A percentile compares a stretch with the other conserved stretches of the same genome.
These are phyloP conservation scores for Sicyos edulis DNA, from an alignment of 306 rosid species.

Conservation along the genomic window DNA sequence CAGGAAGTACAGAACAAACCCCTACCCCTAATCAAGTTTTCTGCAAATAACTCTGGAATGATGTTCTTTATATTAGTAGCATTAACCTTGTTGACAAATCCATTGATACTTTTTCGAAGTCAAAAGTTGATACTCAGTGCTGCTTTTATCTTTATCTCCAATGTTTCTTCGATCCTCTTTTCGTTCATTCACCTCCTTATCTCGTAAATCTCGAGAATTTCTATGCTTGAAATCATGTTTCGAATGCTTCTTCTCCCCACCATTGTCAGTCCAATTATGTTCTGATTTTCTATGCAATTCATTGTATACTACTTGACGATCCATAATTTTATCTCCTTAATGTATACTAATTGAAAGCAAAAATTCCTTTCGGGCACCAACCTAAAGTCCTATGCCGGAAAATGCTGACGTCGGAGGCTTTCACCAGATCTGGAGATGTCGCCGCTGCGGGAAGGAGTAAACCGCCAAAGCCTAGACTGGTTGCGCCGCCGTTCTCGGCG, in stretches of 20 bases:
- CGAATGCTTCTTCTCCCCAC: conserved; percentile 11
- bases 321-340: conserved; percentile 24
- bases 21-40: conserved; percentile 84
- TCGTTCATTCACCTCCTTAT: conserved; percentile 28
- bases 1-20: conserved; percentile 90
- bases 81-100: conserved; percentile 90
- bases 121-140: conserved; percentile 71
- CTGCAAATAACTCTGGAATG: conserved; percentile 68
- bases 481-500: neutral
- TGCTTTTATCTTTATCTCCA: conserved; percentile 59
- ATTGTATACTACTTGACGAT: conserved; percentile 28
- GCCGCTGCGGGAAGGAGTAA: neutral
- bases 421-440: neutral
- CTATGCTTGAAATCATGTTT: conserved; percentile 1
- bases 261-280: conserved; percentile 27
- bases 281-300: conserved; percentile 26
- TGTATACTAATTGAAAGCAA: neutral
- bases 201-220: conserved; percentile 23
- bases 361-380: neutral
- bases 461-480: neutral
- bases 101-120: conserved; percentile 93
- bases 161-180: conserved; percentile 25
- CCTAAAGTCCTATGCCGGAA: neutral
- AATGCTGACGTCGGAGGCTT: neutral
- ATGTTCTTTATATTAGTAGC: conserved; percentile 79